Evolutionary conservation across 164 flowering plant genomes (phyloP).

Genomic region (Vitis amurensis): DNA sequence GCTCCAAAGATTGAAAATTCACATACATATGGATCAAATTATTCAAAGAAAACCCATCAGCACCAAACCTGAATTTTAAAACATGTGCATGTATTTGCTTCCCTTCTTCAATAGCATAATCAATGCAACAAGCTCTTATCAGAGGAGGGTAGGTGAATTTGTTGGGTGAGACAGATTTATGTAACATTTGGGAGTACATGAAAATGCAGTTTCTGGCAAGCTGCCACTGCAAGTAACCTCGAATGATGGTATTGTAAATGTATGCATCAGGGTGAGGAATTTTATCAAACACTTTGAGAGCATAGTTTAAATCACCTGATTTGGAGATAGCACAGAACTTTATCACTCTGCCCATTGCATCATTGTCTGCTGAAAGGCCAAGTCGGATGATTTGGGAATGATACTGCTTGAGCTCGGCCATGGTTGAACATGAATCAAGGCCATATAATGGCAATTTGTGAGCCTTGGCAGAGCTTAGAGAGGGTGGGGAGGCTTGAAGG

Average conservation of each 20-base stretch:
- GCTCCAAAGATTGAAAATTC: conserved; percentile 35
- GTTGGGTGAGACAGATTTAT: conserved; percentile 38
- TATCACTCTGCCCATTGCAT: conserved; percentile 44
- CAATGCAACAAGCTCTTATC: conserved; percentile 35
- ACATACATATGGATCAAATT: conserved; percentile 61
- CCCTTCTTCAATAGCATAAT: conserved; percentile 26
- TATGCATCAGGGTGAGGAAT: conserved; percentile 53
- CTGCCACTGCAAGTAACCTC: conserved; percentile 31
- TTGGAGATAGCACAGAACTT: conserved; percentile 39
- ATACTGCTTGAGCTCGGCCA: conserved; percentile 44
- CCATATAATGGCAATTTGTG: background rate
- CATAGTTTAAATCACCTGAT: conserved; percentile 42
- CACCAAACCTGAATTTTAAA: conserved; percentile 39
- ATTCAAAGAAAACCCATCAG: conserved; percentile 38
- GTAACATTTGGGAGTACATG: conserved; percentile 39
- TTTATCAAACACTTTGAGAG: conserved; percentile 34
- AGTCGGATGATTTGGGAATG: conserved; percentile 47
- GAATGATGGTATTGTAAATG: conserved; percentile 48
- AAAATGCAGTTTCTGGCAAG: conserved; percentile 16
- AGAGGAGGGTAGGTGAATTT: conserved; percentile 46
- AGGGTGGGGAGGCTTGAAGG: conserved; percentile 14
- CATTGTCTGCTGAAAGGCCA: conserved; percentile 45
- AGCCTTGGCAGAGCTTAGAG: background rate
- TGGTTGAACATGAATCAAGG: conserved; percentile 30
- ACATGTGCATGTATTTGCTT: conserved; percentile 50